Evolutionary conservation across 2,329 filamentous ascomycete genomes (phyloP), one percentile per base, ranked within the genome.

Genomic region (Fusarium anthophilum): DNA sequence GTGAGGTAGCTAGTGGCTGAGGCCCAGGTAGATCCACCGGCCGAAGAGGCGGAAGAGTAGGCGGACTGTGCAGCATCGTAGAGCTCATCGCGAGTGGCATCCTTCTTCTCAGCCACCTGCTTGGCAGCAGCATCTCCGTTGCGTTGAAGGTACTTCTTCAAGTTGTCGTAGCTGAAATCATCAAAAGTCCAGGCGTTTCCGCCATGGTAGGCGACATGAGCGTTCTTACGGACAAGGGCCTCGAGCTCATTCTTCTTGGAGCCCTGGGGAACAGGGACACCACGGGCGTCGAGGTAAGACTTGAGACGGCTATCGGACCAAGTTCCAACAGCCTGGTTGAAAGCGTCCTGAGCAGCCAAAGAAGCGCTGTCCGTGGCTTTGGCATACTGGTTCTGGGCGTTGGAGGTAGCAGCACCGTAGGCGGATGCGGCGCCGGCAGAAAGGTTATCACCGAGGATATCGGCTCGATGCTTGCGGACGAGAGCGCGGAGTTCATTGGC

Each of bases 401-500:
- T 92, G 54, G 91, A 91, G 20, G 93, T 94, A 44, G 93, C 93
- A 69, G 93, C 92, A 64, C 92, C 93, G 70, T 88, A 91, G 10
- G 88, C 88, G 28, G 89, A 90, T 35, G 88, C 85, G 43, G 88
- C 90, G 28, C 88, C 89, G 30, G 83, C 87, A 15, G 86, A 82
- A 18, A 89, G 82, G 57, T 88, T 93, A 78, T 94, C 91, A 69
- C 91, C 92, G 24, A 91, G 86, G 51, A 96, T 86, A 66, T 91
- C 86, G 66, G 93, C 92, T 67, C 93, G 92, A 84, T 97, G 90
- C 87, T 96, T 97, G 81, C 96, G 94, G 73, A 96, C 92, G 71
- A 98, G 89, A 60, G 96, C 95, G 60, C 97, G 87, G 32, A 98
- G 89, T 83, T 99, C 96, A 79, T 98, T 97, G 76, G 90, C 87